A percentile compares a stretch with the other conserved stretches of the same genome.
Evolutionary conservation across 331 rosid genomes (phyloP).

Genomic region (Quercus phellos): DNA sequence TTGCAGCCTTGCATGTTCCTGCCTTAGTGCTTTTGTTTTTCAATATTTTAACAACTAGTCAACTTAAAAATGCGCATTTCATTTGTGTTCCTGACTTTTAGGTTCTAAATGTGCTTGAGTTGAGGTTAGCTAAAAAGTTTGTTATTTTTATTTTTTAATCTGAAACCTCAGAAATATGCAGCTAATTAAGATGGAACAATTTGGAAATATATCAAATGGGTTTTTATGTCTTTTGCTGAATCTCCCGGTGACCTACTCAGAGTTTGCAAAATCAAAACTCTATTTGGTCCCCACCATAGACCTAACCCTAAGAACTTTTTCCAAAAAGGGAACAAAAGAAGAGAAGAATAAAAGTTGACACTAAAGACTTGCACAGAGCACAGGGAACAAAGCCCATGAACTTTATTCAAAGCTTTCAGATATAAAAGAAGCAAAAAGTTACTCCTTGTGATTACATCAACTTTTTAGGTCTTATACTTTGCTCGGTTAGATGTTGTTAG

Average conservation of each 20-base stretch:
- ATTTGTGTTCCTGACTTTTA: background rate
- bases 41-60: slow-evolving; percentile 8
- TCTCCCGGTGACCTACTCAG: slow-evolving; percentile 16
- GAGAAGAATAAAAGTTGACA: slow-evolving; percentile 46
- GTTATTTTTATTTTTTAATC: too few relatives aligned
- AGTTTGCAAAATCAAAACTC: slow-evolving; percentile 4
- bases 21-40: background rate
- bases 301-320: slow-evolving; percentile 26
- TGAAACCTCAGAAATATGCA: too few relatives aligned
- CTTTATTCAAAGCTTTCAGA: slow-evolving; percentile 38
- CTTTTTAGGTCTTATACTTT: background rate
- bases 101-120: background rate
- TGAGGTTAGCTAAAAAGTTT: too few relatives aligned
- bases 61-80: slow-evolving; percentile 13
- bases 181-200: too few relatives aligned
- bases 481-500: too few relatives aligned
- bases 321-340: slow-evolving; percentile 19
- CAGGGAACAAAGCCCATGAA: slow-evolving; percentile 52
- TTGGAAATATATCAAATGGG: too few relatives aligned
- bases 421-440: slow-evolving; percentile 21
- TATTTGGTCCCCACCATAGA: slow-evolving; percentile 39
- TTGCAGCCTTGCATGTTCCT: background rate
- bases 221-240: background rate
- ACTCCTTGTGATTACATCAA: slow-evolving; percentile 7
- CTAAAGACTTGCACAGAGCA: slow-evolving; percentile 33